Conservation (phyloP, 345 rosid genomes). For the Brassica rapa region DNA sequence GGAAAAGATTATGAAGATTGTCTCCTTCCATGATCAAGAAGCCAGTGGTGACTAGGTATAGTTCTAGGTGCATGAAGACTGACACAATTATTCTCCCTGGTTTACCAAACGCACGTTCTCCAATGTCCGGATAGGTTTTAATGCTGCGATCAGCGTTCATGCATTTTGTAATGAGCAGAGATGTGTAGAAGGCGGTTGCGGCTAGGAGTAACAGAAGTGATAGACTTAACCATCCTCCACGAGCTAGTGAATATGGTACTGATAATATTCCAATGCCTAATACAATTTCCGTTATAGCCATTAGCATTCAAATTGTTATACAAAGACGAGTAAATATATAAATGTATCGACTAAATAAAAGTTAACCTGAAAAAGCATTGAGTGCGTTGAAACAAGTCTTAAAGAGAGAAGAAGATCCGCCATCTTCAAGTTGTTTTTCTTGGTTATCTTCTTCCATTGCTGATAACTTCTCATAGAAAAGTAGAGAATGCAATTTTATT, state of each 20-base stretch:
- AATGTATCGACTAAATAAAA: neutral
- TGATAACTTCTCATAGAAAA: neutral
- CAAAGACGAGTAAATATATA: neutral
- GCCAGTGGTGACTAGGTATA: constrained; percentile 51
- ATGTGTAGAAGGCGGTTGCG: constrained; percentile 43
- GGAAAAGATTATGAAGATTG: constrained; percentile 49
- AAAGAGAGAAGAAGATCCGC: constrained; percentile 28
- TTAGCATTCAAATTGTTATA: neutral
- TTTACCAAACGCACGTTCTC: constrained; percentile 46
- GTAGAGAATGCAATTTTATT: neutral
- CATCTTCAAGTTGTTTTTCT: constrained; percentile 16
- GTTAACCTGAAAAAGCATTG: constrained; percentile 38
- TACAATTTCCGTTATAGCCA: neutral
- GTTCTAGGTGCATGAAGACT: constrained; percentile 44
- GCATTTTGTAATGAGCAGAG: constrained; percentile 43
- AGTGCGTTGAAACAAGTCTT: constrained; percentile 41
- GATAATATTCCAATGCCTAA: constrained; percentile 51
- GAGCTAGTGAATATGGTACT: constrained; percentile 51
- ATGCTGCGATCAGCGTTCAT: constrained; percentile 42
- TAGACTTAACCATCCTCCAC: constrained; percentile 57
- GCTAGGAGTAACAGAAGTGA: constrained; percentile 44
- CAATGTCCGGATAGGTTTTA: constrained; percentile 44
- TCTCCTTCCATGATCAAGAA: constrained; percentile 53
- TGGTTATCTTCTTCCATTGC: constrained; percentile 35
- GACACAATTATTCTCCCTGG: constrained; percentile 47